Evolutionary conservation across 805 yeast genomes (phyloP), one percentile per base, ranked within the genome.

Genomic region (Lipomyces spencermartinsiae): DNA sequence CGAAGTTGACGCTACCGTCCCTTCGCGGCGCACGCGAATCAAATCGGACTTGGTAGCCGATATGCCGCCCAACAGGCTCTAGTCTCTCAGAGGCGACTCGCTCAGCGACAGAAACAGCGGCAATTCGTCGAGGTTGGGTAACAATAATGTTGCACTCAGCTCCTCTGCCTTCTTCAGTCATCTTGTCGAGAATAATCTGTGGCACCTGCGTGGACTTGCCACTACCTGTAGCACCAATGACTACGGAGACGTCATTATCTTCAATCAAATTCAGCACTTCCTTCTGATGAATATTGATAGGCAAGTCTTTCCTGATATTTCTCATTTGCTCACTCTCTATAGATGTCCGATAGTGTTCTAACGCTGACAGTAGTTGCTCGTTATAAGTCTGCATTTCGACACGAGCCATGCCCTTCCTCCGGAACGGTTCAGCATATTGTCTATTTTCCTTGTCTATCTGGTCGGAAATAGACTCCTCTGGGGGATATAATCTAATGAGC

Each of bases 1-100:
- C 86, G 76, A 88, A 91, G 78, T 90, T 90, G 57, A 92, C 86
- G 34, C 80, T 63, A 16, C 75, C 78, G 0, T 96, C 91, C 51
- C 78, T 76, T 0, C 78, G 64, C 2, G 83, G 77, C 0, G 93
- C 85, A 55, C 73, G 74, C 75, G 90, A 94, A 72, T 92, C 96
- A 74, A 92, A 92, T 75, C 97, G 82, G 59, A 91, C 88, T 0
- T 90, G 79, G 73, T 86, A 92, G 0, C 97, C 97, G 49, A 91
- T 96, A 62, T 86, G 88, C 4, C 83, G 85, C 1, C 97, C 96
- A 9, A 91, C 66, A 33, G 76, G 70, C 7, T 87, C 87, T 7
- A 81, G 82, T 85, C 89, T 84, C 78, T 92, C 97, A 61, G 85
- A 85, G 54, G 92, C 86, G 1, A 92, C 97, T 76, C 97, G 83